Evolutionary conservation across 1,139 yeast species (phyloP).

Genomic region (Oligophagozyma castellii): DNA sequence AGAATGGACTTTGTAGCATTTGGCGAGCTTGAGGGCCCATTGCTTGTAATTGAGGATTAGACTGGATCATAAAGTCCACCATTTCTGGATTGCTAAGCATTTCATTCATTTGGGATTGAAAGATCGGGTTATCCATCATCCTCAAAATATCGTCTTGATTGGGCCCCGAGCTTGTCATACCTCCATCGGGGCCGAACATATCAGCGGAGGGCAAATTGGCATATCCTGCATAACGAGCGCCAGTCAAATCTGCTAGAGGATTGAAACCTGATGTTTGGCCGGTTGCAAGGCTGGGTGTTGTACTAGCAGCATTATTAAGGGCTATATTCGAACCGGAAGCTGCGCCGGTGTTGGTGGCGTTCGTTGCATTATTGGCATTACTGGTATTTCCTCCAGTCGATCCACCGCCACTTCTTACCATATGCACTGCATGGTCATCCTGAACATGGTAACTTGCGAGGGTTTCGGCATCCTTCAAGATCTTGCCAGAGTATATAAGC

Average conservation of each 20-base stretch:
- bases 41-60: constrained; percentile 69
- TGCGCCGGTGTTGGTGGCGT: constrained; percentile 5
- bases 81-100: constrained; percentile 68
- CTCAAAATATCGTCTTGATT: constrained; percentile 58
- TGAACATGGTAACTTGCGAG: constrained; percentile 67
- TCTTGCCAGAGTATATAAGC: constrained; percentile 86
- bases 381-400: constrained; percentile 15
- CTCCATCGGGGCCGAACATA: constrained; percentile 94
- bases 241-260: constrained; percentile 82
- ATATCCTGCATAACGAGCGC: constrained; percentile 91
- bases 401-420: constrained; percentile 53
- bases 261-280: constrained; percentile 77
- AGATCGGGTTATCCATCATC: constrained; percentile 70
- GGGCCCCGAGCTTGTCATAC: constrained; percentile 51
- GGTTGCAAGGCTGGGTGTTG: constrained; percentile 68
- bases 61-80: constrained; percentile 72
- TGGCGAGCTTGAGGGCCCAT: constrained; percentile 87
- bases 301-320: no score
- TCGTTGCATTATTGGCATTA: constrained; percentile 9
- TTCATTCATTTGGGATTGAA: constrained; percentile 69
- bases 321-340: constrained; percentile 2
- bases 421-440: constrained; percentile 75
- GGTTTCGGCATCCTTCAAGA: constrained; percentile 71
- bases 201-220: constrained; percentile 72
- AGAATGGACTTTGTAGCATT: constrained; percentile 70